Evolutionary conservation across 192 early-diverging fungal species (phyloP).

Genomic region (Backusella tarrabulga): DNA sequence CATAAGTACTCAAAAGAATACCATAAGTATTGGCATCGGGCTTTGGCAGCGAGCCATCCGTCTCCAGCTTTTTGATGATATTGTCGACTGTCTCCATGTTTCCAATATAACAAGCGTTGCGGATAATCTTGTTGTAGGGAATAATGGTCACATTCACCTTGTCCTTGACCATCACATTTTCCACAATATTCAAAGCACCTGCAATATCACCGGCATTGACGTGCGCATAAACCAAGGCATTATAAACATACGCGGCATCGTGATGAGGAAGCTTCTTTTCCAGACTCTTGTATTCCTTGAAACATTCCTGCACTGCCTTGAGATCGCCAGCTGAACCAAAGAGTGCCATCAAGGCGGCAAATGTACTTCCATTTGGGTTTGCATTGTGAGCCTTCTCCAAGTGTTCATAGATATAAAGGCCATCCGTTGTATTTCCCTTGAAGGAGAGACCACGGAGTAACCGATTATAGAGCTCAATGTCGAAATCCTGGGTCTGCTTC

Average conservation of each 20-base stretch:
- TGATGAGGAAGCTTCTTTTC: slow-evolving; percentile 6
- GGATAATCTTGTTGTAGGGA: slow-evolving; percentile 34
- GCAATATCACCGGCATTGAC: slow-evolving; percentile 26
- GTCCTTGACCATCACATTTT: slow-evolving; percentile 32
- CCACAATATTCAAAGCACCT: slow-evolving; percentile 31
- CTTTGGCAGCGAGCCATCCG: slow-evolving; percentile 19
- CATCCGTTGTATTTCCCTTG: slow-evolving; percentile 27
- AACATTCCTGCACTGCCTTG: slow-evolving; percentile 31
- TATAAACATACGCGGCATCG: slow-evolving; percentile 35
- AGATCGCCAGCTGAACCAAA: slow-evolving; percentile 36
- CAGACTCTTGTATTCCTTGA: slow-evolving; percentile 30
- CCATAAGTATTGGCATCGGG: slow-evolving; percentile 33
- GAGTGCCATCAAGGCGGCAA: slow-evolving; percentile 50
- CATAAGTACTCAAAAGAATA: slow-evolving; percentile 18
- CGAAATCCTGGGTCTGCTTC: slow-evolving; percentile 22
- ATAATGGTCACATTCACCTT: slow-evolving; percentile 14
- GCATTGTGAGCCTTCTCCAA: slow-evolving; percentile 23
- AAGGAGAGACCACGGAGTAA: slow-evolving; percentile 22
- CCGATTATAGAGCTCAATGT: slow-evolving; percentile 32
- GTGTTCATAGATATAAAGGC: slow-evolving; percentile 34
- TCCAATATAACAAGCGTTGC: slow-evolving; percentile 12
- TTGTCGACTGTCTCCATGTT: slow-evolving; percentile 11
- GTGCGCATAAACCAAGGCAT: slow-evolving; percentile 33
- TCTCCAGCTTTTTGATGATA: slow-evolving; percentile 7
- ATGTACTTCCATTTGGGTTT: slow-evolving; percentile 52